Percentiles rank a stretch among this genome's conserved stretches.
These are phyloP conservation scores for Naganishia kalamii DNA, from an alignment of 768 basidiomycete species.

Conservation along the genomic window DNA sequence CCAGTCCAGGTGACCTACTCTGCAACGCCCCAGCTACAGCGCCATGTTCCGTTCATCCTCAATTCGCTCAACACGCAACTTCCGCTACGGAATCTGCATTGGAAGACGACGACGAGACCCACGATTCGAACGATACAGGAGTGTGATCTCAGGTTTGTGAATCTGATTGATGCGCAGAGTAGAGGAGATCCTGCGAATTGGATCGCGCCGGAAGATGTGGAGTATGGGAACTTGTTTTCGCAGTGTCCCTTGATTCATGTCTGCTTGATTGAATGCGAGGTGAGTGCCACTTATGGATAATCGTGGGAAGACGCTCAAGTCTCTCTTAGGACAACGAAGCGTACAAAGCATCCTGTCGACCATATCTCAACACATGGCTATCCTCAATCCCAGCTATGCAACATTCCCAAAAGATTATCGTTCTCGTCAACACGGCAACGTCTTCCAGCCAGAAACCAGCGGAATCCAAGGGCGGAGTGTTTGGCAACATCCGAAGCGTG, in stretches of 20 bases:
- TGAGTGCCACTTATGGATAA: constrained; percentile 46
- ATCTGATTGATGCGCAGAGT: constrained; percentile 46
- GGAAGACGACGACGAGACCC: constrained; percentile 70
- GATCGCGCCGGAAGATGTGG: constrained; percentile 10
- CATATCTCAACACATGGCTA: constrained; percentile 92
- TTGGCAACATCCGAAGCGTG: constrained; percentile 47
- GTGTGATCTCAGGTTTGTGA: constrained; percentile 66
- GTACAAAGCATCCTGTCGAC: constrained; percentile 70
- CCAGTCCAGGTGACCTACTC: constrained; percentile 19
- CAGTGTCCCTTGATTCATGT: constrained; percentile 72
- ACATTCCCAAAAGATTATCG: constrained; percentile 53
- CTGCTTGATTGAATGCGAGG: constrained; percentile 82
- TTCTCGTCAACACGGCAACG: constrained; percentile 67
- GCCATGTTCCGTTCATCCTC: constrained; percentile 18
- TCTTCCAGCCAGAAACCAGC: neutral
- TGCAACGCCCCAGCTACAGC: neutral
- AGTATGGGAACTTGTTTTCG: constrained; percentile 63
- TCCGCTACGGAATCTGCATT: constrained; percentile 84
- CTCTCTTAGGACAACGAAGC: constrained; percentile 57
- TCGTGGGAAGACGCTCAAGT: too few species aligned
- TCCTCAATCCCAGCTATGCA: constrained; percentile 32
- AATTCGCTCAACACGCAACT: constrained; percentile 41
- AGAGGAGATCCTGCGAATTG: constrained; percentile 57
- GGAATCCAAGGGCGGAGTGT: constrained; percentile 39
- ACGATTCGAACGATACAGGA: constrained; percentile 81